Evolutionary conservation across 768 basidiomycete genomes (phyloP).

Genomic region (Serendipita vermifera): DNA sequence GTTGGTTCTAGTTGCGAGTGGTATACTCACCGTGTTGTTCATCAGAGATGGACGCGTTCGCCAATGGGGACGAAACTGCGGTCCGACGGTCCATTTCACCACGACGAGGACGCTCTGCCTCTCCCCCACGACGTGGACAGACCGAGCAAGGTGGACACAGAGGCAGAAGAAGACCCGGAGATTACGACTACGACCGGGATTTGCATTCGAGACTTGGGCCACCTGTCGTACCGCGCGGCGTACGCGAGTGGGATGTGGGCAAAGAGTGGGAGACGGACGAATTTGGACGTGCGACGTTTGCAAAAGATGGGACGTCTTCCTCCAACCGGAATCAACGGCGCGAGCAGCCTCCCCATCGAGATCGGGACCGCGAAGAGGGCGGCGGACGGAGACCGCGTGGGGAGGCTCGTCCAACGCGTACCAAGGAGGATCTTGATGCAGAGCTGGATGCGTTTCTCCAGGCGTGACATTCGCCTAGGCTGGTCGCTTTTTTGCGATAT

Average conservation of each 20-base stretch:
- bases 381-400: constrained; percentile 18
- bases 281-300: constrained; percentile 29
- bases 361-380: constrained; percentile 22
- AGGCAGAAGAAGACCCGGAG: background rate
- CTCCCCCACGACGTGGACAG: background rate
- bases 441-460: constrained; percentile 59
- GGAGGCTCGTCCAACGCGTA: constrained; percentile 36
- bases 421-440: constrained; percentile 66
- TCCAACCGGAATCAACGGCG: background rate
- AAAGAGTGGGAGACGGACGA: constrained; percentile 7
- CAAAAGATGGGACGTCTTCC: too few species aligned
- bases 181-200: constrained; percentile 1
- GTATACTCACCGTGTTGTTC: background rate
- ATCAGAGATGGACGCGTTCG: background rate
- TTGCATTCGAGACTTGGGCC: background rate
- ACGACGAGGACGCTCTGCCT: constrained; percentile 4
- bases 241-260: constrained; percentile 8
- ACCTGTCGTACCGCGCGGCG: background rate
- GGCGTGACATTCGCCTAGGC: too few species aligned
- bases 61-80: background rate
- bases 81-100: background rate
- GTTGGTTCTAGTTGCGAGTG: background rate
- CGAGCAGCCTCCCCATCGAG: constrained; percentile 13
- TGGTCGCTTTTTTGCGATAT: too few species aligned
- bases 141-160: background rate